phyloP scores from a whole-genome alignment of 1,284 basidiomycete genomes.

The Exsudoporus floridanus region DNA sequence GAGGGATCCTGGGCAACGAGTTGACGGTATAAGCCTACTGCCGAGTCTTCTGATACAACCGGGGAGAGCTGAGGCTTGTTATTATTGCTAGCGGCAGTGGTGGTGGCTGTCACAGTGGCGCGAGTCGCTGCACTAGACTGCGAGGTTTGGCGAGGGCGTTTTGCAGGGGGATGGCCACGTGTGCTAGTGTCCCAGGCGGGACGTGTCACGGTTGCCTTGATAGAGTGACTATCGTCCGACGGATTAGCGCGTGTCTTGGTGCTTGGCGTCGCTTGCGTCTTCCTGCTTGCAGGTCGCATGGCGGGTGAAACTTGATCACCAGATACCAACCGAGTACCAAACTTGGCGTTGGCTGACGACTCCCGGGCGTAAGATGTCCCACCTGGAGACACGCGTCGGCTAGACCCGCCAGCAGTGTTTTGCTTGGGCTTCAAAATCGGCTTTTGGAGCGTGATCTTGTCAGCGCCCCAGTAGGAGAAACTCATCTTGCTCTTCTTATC shows the following conservation, averaged over 20 bases:
- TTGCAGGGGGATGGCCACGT: conserved; percentile 43
- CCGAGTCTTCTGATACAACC: conserved; percentile 80
- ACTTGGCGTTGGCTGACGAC: conserved; percentile 83
- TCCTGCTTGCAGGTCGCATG: conserved; percentile 61
- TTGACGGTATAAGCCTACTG: conserved; percentile 76
- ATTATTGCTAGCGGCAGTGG: conserved; percentile 2
- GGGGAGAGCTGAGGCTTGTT: conserved; percentile 63
- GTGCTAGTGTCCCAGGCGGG: conserved; percentile 72
- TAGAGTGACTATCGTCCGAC: conserved; percentile 59
- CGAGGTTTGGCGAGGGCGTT: conserved; percentile 67
- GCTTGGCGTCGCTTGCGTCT: conserved; percentile 53
- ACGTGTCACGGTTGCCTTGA: conserved; percentile 65
- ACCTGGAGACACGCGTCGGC: conserved; percentile 47
- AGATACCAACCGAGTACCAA: conserved; percentile 70
- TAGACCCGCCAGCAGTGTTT: conserved; percentile 37
- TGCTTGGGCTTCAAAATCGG: conserved; percentile 58
- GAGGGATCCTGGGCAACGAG: conserved; percentile 72
- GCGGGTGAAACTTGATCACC: conserved; percentile 46
- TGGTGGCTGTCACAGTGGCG: conserved; percentile 21
- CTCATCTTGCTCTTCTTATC: conserved; percentile 89
- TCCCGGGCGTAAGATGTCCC: conserved; percentile 65
- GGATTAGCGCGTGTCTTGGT: conserved; percentile 42
- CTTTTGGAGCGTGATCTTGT: conserved; percentile 82
- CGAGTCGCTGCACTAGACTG: conserved; percentile 54
- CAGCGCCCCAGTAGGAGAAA: conserved; percentile 87